Percentiles rank a stretch among this genome's conserved stretches.
Conservation (phyloP, 306 rosid species). For the Chamaecrista fasciculata region DNA sequence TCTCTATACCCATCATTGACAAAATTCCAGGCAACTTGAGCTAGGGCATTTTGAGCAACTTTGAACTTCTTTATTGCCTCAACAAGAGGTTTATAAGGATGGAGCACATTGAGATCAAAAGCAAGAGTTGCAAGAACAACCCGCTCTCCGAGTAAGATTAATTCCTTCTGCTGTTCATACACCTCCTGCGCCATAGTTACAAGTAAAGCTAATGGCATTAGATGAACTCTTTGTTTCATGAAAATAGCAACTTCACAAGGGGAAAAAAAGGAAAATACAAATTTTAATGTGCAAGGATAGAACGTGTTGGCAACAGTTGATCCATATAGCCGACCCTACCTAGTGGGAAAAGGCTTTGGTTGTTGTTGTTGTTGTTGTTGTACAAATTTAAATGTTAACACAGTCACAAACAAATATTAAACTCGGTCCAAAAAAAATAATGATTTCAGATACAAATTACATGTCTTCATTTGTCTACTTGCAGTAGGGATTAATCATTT, state of each 20-base stretch:
- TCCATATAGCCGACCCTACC: too few species aligned
- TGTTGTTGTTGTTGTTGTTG: too few species aligned
- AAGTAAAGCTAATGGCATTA: slow-evolving; percentile 12
- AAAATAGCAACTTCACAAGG: not conserved
- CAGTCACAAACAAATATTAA: not conserved
- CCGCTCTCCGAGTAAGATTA: slow-evolving; percentile 87
- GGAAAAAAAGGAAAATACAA: not conserved
- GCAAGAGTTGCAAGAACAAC: slow-evolving; percentile 96
- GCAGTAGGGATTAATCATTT: slow-evolving; percentile 21
- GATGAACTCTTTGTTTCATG: slow-evolving; percentile 11
- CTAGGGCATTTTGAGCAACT: slow-evolving; percentile 97
- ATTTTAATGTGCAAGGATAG: not conserved
- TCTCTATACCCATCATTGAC: slow-evolving; percentile 94
- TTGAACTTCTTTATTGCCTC: slow-evolving; percentile 98
- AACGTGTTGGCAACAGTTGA: too few species aligned
- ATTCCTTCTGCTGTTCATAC: slow-evolving; percentile 91
- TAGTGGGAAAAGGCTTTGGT: too few species aligned
- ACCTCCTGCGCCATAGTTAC: slow-evolving; percentile 69
- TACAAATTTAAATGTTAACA: too few species aligned
- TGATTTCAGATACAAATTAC: not conserved
- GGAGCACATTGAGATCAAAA: slow-evolving; percentile 89
- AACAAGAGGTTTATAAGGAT: slow-evolving; percentile 97
- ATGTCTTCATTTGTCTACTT: not conserved
- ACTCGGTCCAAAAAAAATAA: not conserved
- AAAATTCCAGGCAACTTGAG: slow-evolving; percentile 99